These are phyloP conservation scores for Blastocystis sp. DNA, from an alignment of 352 stramenopile species.

Conservation along the genomic window DNA sequence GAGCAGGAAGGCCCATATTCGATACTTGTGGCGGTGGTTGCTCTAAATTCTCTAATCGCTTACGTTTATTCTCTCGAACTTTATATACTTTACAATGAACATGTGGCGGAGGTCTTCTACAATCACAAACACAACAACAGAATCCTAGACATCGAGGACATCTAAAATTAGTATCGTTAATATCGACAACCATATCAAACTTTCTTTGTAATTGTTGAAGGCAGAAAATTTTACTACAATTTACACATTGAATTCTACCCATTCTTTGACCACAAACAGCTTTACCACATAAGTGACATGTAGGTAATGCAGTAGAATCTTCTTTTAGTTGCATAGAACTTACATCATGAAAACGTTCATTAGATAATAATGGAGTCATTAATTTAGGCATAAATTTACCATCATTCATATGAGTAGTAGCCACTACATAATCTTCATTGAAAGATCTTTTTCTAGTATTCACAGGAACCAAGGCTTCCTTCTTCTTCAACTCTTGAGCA, in stretches of 20 bases:
- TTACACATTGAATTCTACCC: constrained; percentile 24
- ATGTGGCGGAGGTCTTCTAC: constrained; percentile 18
- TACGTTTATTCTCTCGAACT: constrained; percentile 30
- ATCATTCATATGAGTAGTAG: no score
- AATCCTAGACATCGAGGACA: constrained; percentile 32
- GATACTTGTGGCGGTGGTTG: background rate
- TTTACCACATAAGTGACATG: constrained; percentile 34
- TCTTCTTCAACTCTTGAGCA: no score
- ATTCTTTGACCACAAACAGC: constrained; percentile 24
- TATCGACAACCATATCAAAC: constrained; percentile 33
- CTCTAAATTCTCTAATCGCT: no score
- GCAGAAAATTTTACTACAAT: constrained; percentile 36
- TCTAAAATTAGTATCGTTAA: constrained; percentile 30
- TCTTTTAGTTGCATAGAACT: no score
- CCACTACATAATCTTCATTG: no score
- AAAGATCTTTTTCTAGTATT: no score
- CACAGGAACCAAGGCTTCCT: no score
- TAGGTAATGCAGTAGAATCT: constrained; percentile 6
- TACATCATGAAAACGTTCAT: no score
- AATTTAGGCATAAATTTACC: no score
- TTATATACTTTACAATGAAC: constrained; percentile 38
- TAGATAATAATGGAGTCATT: no score
- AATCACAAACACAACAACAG: constrained; percentile 32
- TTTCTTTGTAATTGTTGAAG: constrained; percentile 35
- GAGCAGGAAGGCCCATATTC: background rate